Evolutionary conservation across 192 early-diverging fungal species (phyloP), one percentile per base, ranked within the genome.

Genomic region (Linderina pennispora): DNA sequence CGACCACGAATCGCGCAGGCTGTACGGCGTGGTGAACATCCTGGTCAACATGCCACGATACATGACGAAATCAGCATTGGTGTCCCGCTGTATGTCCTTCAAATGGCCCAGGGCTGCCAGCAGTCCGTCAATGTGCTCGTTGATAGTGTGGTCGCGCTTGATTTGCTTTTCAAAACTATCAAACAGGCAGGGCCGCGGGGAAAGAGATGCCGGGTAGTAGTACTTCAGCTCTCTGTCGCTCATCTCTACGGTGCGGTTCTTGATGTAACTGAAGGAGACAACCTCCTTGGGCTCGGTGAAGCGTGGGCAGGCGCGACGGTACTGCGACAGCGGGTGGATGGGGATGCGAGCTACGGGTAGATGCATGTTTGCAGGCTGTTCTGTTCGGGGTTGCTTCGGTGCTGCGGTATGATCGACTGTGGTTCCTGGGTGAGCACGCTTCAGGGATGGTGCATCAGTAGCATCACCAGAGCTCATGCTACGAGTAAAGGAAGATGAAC

Each of bases 31-130:
- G 39, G 71, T 77, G 45, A 92, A 62, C 9, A 94, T 76, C 42
- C 86, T 85, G n/a, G 91, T 92, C 38, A 98, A 76, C 37, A 95
- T 87, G 9, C 94, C 94, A 24, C 94, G 69, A 75, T 86, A 90
- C 58, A 84, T 79, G n/a, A 88, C 53, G 50, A 74, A 74, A 20
- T 67, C 56, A 2, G 43, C 14, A 63, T 77, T 64, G 49, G 52
- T 26, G 21, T 44, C 36, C 16, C 10, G 19, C 13, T 32, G 20
- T n/a, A n/a, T n/a, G n/a, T n/a, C n/a, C 32, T 18, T 22, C 17
- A 58, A 38, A 60, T 75, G 48, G 9, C 67, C 51, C 8, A 90
- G 48, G 0, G 85, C 79, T 31, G 79, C 63, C 38, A 94, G 63
- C 20, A 98, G 55, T 0, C 87, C 79, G 54, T 98, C 89, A 37